Conservation (phyloP, 805 yeast genomes). For the Barnettozyma siamensis region DNA sequence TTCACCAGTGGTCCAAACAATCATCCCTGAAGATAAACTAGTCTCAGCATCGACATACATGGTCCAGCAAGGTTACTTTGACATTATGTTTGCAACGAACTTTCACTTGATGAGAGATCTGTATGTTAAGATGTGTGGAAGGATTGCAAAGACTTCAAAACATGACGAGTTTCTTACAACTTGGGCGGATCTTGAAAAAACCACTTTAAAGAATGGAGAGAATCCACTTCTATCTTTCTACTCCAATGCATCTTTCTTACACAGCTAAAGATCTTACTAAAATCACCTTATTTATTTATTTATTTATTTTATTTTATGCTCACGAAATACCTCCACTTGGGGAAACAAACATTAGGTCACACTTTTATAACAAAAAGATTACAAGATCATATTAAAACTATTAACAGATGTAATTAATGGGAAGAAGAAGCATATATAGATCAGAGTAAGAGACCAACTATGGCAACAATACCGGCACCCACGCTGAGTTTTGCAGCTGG, state of each 20-base stretch:
- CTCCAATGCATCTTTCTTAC: constrained; percentile 65
- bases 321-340: no score
- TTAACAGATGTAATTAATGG: no score
- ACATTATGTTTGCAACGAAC: constrained; percentile 82
- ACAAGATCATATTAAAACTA: no score
- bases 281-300: background rate
- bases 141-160: constrained; percentile 43
- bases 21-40: constrained; percentile 53
- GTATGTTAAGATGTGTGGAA: constrained; percentile 61
- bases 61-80: constrained; percentile 83
- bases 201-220: constrained; percentile 72
- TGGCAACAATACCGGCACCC: constrained; percentile 6
- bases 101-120: constrained; percentile 56
- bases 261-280: constrained; percentile 4
- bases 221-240: constrained; percentile 80
- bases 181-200: constrained; percentile 67
- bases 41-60: constrained; percentile 66
- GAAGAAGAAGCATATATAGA: no score
- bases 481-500: background rate
- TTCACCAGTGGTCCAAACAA: constrained; percentile 78
- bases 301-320: constrained; percentile 4
- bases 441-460: constrained; percentile 7
- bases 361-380: no score
- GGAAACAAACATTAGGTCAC: no score
- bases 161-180: constrained; percentile 60